A percentile compares a stretch with the other conserved stretches of the same genome.
phyloP scores from a whole-genome alignment of 306 rosid species.

The Trifolium dubium region DNA sequence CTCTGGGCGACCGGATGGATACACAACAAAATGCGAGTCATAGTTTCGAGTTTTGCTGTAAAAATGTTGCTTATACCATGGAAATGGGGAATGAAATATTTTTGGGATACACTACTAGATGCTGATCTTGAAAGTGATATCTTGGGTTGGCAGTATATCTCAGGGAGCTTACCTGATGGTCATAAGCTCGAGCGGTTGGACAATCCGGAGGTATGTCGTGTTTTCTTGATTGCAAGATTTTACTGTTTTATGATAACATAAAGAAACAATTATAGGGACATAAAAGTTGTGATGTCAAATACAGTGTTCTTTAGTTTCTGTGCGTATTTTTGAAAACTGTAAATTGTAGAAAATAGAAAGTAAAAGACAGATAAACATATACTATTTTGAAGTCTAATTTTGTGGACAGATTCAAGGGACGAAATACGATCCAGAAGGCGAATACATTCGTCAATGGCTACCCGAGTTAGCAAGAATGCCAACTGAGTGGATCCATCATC shows the following conservation, averaged over 20 bases:
- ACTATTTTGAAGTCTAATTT: background rate
- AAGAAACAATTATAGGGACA: too few species aligned
- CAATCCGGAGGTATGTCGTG: background rate
- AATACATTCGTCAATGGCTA: constrained; percentile 86
- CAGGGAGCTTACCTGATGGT: constrained; percentile 89
- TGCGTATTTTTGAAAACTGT: background rate
- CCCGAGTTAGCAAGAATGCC: constrained; percentile 90
- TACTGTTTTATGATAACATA: background rate
- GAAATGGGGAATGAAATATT: constrained; percentile 99
- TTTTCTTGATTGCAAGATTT: constrained; percentile 1
- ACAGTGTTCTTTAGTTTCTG: background rate
- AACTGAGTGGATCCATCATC: constrained; percentile 96
- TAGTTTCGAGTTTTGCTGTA: constrained; percentile 92
- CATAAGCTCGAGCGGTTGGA: constrained; percentile 33
- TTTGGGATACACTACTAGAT: constrained; percentile 98
- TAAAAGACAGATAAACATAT: too few species aligned
- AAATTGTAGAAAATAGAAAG: too few species aligned
- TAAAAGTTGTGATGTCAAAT: background rate
- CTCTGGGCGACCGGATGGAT: constrained; percentile 99
- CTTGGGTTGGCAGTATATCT: constrained; percentile 97
- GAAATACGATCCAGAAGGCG: constrained; percentile 82
- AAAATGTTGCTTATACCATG: constrained; percentile 98
- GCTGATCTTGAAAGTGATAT: constrained; percentile 97
- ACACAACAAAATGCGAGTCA: constrained; percentile 91
- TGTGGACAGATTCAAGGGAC: constrained; percentile 74